phyloP scores from a whole-genome alignment of 2,329 filamentous ascomycete species.

The Xylaria arbuscula region DNA sequence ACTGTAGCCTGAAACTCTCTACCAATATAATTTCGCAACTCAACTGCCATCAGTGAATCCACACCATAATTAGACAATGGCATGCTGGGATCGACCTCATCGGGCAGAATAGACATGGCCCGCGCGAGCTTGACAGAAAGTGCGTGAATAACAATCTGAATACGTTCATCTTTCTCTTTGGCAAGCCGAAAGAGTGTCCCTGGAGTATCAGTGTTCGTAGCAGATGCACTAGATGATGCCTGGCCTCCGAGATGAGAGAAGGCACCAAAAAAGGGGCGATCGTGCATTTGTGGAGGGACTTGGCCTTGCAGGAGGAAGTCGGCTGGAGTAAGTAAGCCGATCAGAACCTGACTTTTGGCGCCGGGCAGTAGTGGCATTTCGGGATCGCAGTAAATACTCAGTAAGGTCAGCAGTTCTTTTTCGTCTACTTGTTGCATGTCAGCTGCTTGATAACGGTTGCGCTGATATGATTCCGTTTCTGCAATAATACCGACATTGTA shows the following conservation, averaged over 20 bases:
- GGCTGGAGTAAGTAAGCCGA: conserved; percentile 37
- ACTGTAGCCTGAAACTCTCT: conserved; percentile 35
- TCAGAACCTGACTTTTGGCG: conserved; percentile 33
- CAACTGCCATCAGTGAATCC: conserved; percentile 50
- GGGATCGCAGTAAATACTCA: conserved; percentile 42
- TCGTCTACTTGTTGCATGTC: conserved; percentile 42
- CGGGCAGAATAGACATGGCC: conserved; percentile 38
- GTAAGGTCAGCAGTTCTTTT: conserved; percentile 42
- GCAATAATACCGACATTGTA: conserved; percentile 45
- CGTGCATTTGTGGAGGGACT: conserved; percentile 20
- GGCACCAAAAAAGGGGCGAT: conserved; percentile 32
- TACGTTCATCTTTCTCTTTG: conserved; percentile 25
- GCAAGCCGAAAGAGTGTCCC: conserved; percentile 34
- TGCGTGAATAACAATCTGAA: conserved; percentile 34
- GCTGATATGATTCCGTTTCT: conserved; percentile 37
- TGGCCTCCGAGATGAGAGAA: conserved; percentile 32
- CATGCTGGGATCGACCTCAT: conserved; percentile 44
- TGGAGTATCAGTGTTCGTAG: conserved; percentile 18
- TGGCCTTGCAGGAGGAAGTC: conserved; percentile 33
- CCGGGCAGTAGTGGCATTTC: conserved; percentile 6
- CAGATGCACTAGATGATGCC: background rate
- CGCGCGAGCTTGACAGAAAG: conserved; percentile 34
- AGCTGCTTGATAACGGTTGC: conserved; percentile 26
- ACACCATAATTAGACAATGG: conserved; percentile 48
- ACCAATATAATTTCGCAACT: conserved; percentile 49